Evolutionary conservation across 768 basidiomycete genomes (phyloP).

Genomic region (Mycena venus): DNA sequence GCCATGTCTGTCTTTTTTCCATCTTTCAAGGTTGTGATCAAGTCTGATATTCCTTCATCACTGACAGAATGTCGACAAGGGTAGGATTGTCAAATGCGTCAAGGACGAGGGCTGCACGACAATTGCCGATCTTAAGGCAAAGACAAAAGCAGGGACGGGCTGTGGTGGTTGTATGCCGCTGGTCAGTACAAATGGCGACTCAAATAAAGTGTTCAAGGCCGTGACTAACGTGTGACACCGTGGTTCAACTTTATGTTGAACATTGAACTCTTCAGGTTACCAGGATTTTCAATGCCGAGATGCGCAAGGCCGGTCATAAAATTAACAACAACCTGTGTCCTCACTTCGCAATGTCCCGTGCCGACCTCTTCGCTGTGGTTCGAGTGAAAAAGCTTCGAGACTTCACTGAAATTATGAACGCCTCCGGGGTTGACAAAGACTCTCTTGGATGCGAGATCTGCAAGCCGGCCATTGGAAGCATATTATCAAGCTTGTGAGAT

Average conservation of each 20-base stretch:
- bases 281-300: constrained; percentile 64
- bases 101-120: constrained; percentile 60
- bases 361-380: constrained; percentile 76
- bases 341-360: constrained; percentile 75
- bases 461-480: constrained; percentile 75
- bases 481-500: constrained; percentile 55
- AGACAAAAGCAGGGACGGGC: constrained; percentile 80
- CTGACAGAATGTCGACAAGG: constrained; percentile 74
- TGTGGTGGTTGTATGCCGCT: constrained; percentile 83
- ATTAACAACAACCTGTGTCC: constrained; percentile 73
- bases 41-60: neutral
- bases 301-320: constrained; percentile 74
- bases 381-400: constrained; percentile 72
- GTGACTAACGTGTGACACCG: too few relatives aligned
- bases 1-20: constrained; percentile 59
- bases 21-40: neutral
- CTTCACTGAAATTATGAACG: constrained; percentile 67
- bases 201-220: too few relatives aligned
- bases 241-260: neutral
- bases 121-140: constrained; percentile 68
- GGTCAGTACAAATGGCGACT: constrained; percentile 49
- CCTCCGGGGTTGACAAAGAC: constrained; percentile 59
- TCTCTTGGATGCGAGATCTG: constrained; percentile 81
- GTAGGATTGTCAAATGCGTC: constrained; percentile 64
- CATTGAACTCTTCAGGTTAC: constrained; percentile 34